Evolutionary conservation across 768 basidiomycete genomes (phyloP).

Genomic region (Leccinum aurantiacum): DNA sequence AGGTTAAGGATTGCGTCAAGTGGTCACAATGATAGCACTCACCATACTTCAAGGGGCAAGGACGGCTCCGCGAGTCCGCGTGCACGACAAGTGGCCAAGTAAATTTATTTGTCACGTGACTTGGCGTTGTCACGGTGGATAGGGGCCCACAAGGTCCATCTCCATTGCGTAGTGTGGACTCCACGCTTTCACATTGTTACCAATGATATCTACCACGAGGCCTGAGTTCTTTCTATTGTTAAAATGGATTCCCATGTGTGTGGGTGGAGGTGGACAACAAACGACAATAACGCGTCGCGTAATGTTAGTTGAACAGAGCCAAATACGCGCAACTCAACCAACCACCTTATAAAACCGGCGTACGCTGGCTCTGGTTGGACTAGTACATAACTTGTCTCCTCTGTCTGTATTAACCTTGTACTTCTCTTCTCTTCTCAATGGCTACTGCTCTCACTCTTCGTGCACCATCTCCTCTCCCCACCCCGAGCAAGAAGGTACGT

Average conservation of each 20-base stretch:
- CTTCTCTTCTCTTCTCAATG: conserved; percentile 17
- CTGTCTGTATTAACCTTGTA: conserved; percentile 4
- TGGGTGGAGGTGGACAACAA: conserved; percentile 9
- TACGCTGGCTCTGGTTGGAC: neutral
- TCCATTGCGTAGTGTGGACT: neutral
- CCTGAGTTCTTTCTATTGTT: conserved; percentile 7
- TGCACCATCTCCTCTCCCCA: conserved; percentile 29
- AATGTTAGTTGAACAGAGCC: conserved; percentile 28
- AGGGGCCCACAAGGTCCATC: neutral
- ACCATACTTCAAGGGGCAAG: conserved; percentile 19
- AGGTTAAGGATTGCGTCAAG: neutral
- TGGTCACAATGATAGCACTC: neutral
- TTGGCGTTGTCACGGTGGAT: neutral
- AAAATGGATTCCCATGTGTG: neutral
- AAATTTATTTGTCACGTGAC: conserved; percentile 15
- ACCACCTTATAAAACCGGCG: conserved; percentile 20
- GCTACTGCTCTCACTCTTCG: conserved; percentile 20
- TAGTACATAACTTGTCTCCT: neutral
- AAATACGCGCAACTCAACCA: conserved; percentile 31
- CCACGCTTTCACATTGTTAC: neutral
- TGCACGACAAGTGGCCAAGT: neutral
- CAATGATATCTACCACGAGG: neutral
- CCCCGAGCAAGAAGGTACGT: conserved; percentile 54
- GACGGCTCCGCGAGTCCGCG: too few species aligned
- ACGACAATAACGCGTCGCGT: conserved; percentile 40